phyloP scores from a whole-genome alignment of 192 early-diverging fungal species.

The Linnemannia elongata region DNA sequence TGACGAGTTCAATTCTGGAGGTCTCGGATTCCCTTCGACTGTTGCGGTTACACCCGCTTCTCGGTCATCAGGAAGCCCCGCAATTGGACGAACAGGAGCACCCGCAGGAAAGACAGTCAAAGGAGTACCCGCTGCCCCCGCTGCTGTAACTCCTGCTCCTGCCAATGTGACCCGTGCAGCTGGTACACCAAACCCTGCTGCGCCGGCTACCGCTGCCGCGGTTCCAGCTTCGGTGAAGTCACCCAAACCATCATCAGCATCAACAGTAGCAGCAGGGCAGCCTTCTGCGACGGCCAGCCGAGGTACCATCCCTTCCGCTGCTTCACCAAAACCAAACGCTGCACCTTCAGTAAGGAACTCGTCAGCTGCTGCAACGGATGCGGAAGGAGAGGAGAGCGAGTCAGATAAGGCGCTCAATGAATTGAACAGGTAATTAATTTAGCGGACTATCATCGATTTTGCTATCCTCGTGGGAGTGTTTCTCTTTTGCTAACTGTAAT shows the following conservation, averaged over 20 bases:
- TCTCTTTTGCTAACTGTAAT: background rate
- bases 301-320: background rate
- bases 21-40: conserved; percentile 34
- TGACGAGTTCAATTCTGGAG: conserved; percentile 62
- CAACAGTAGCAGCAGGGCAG: conserved; percentile 6
- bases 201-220: background rate
- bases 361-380: background rate
- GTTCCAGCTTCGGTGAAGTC: background rate
- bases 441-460: conserved; percentile 32
- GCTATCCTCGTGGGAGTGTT: background rate
- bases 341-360: background rate
- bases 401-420: conserved; percentile 68
- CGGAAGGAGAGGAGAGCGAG: conserved; percentile 43
- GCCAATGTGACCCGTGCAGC: background rate
- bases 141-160: background rate
- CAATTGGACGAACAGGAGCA: background rate
- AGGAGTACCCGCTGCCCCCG: background rate
- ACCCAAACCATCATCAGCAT: background rate
- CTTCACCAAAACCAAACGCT: conserved; percentile 14
- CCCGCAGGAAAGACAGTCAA: conserved; percentile 9
- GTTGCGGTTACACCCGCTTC: background rate
- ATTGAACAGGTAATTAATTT: conserved; percentile 63
- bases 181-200: background rate
- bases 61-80: background rate
- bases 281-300: background rate